phyloP scores from a whole-genome alignment of 2,329 filamentous ascomycete genomes.

The Paracorniculantispora psalliotae region DNA sequence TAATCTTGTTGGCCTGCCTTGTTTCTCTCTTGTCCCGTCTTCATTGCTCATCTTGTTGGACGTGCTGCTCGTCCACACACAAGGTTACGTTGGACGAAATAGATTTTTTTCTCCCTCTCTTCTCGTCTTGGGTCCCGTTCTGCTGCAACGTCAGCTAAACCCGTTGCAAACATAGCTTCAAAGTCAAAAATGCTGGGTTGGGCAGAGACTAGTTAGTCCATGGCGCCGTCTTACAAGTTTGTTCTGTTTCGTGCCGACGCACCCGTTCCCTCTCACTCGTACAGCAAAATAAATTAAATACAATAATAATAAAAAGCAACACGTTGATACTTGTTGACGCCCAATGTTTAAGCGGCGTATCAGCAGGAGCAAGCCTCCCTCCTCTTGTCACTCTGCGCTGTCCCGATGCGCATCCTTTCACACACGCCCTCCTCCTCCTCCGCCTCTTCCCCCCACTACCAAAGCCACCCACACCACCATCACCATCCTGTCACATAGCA shows the following conservation, averaged over 20 bases:
- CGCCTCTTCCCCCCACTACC: background rate
- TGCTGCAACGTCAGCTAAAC: conserved; percentile 3
- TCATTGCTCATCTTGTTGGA: background rate
- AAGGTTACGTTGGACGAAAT: background rate
- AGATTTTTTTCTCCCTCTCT: background rate
- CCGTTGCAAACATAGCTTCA: background rate
- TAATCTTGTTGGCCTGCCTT: background rate
- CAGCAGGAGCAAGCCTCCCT: background rate
- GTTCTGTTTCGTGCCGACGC: no score
- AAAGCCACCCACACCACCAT: conserved; percentile 7
- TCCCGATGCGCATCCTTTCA: background rate
- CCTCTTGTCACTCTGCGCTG: background rate
- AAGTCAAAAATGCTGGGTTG: conserved; percentile 8
- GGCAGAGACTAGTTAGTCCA: no score
- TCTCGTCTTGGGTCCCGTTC: no score
- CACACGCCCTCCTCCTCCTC: background rate
- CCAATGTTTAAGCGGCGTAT: background rate
- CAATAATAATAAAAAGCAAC: background rate
- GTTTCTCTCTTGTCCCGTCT: no score
- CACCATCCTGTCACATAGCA: background rate
- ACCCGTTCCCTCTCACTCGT: no score
- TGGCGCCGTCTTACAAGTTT: background rate
- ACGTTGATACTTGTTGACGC: background rate
- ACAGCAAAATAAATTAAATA: background rate
- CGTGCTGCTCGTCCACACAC: no score